Percentiles rank a stretch among this genome's conserved stretches.
phyloP scores from a whole-genome alignment of 1,284 basidiomycete genomes.

The Psilocybe mexicana region DNA sequence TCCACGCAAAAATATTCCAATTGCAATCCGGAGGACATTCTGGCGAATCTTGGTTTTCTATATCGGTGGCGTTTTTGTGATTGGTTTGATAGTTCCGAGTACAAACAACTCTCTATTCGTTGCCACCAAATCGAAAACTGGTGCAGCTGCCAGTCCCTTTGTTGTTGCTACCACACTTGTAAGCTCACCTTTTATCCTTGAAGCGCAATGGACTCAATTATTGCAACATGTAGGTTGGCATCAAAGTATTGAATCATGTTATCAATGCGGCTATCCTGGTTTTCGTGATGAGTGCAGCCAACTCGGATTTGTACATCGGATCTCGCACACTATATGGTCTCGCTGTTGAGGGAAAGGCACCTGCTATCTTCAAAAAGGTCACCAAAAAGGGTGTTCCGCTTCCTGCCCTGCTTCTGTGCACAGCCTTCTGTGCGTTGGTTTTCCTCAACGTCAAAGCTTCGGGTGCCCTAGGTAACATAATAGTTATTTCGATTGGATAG shows the following conservation, averaged over 20 bases:
- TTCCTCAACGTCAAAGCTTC: conserved; percentile 62
- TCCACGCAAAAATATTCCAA: conserved; percentile 46
- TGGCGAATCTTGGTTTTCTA: conserved; percentile 67
- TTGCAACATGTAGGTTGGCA: conserved; percentile 50
- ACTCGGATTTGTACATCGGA: conserved; percentile 74
- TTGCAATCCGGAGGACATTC: conserved; percentile 49
- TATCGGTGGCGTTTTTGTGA: conserved; percentile 65
- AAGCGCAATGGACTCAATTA: background rate
- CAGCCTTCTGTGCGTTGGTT: conserved; percentile 55
- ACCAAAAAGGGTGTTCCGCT: conserved; percentile 68
- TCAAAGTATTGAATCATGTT: conserved; percentile 64
- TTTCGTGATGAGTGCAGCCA: conserved; percentile 74
- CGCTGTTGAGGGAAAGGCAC: conserved; percentile 66
- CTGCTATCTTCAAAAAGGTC: conserved; percentile 51
- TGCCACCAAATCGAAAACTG: conserved; percentile 58
- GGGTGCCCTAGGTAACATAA: conserved; percentile 48
- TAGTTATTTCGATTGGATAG: background rate
- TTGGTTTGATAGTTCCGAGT: conserved; percentile 60
- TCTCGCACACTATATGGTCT: conserved; percentile 72
- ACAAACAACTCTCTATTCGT: conserved; percentile 51
- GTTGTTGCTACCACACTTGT: conserved; percentile 59
- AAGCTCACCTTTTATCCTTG: conserved; percentile 19
- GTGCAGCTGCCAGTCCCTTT: conserved; percentile 76
- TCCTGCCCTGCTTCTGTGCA: conserved; percentile 51
- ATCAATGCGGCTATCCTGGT: conserved; percentile 69